Evolutionary conservation across 2,329 filamentous ascomycete species (phyloP), one percentile per base, ranked within the genome.

Genomic region (Aspergillus terreus): DNA sequence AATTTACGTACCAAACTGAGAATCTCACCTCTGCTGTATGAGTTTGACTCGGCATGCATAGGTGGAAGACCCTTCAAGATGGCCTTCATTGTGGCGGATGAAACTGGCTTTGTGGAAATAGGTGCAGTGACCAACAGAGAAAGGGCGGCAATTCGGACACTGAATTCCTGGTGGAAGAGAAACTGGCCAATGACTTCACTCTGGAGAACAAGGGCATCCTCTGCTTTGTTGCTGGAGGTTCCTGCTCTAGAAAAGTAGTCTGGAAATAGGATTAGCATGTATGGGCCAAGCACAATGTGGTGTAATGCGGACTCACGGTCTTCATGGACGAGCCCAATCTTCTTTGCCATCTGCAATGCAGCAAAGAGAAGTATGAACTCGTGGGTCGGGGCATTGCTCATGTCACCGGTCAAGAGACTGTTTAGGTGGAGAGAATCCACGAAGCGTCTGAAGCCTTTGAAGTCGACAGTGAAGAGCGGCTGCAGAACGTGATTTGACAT

Each of bases 21-120:
- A 1, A 95, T 78, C 59, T 95, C 90, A 52, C 92, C 87, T 51
- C 94, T 84, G 58, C 92, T 87, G 61, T 92, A 90, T 5, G 92
- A 85, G 65, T 96, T 91, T 0, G 88, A 84, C 56, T 96, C 92
- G 3, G 90, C 83, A 65, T 95, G 87, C 57, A 92, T 83, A 14
- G 85, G 81, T 1, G 82, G 78, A 3, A 97, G 72, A 52, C 89
- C 83, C 32, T 74, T 76, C 48, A 78, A 78, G 2, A 97, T 74
- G 11, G 87, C 78, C 3, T 72, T 68, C 2, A 96, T 76, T 0
- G 85, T 80, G 9, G 75, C 77, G 0, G 71, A 62, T 0, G 85
- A 85, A 47, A 95, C 85, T 1, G 90, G 87, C 47, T 83, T 84
- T 3, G 88, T 90, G 1, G 86, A 86, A 2, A 87, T 83, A 9